Conservation (phyloP, 2,329 filamentous ascomycete species). For the Diplocarpon mali region DNA sequence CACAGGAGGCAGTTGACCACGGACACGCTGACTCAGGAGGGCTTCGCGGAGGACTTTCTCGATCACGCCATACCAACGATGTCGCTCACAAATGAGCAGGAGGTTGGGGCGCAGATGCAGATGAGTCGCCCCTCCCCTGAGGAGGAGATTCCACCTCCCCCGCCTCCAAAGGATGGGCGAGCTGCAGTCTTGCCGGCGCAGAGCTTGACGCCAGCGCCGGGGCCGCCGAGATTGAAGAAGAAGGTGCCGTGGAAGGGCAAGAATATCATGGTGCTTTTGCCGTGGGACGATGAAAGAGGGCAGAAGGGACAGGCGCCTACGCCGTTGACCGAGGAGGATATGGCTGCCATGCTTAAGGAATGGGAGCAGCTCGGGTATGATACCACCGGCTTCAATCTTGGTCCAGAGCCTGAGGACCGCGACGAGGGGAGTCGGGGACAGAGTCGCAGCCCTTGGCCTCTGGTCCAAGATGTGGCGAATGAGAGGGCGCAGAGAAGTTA, state of each 20-base stretch:
- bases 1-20: conserved; percentile 27
- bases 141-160: conserved; percentile 31
- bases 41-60: conserved; percentile 22
- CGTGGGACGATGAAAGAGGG: conserved; percentile 55
- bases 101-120: conserved; percentile 13
- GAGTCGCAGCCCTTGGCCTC: conserved; percentile 59
- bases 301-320: conserved; percentile 40
- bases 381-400: conserved; percentile 56
- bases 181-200: conserved; percentile 15
- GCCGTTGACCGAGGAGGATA: conserved; percentile 44
- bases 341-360: conserved; percentile 48
- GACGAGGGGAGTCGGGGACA: conserved; percentile 32
- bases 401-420: conserved; percentile 28
- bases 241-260: conserved; percentile 68
- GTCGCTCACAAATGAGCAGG: conserved; percentile 17
- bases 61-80: conserved; percentile 15
- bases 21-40: conserved; percentile 26
- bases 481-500: conserved; percentile 44
- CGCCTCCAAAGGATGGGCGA: conserved; percentile 22
- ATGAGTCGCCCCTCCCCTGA: conserved; percentile 15
- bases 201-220: conserved; percentile 25
- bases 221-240: conserved; percentile 52
- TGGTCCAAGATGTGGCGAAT: conserved; percentile 42
- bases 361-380: conserved; percentile 63
- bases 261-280: conserved; percentile 59